Percentiles rank a stretch among this genome's conserved stretches.
Evolutionary conservation across 1,139 yeast species (phyloP).

Genomic region (Taiozyma sp.): DNA sequence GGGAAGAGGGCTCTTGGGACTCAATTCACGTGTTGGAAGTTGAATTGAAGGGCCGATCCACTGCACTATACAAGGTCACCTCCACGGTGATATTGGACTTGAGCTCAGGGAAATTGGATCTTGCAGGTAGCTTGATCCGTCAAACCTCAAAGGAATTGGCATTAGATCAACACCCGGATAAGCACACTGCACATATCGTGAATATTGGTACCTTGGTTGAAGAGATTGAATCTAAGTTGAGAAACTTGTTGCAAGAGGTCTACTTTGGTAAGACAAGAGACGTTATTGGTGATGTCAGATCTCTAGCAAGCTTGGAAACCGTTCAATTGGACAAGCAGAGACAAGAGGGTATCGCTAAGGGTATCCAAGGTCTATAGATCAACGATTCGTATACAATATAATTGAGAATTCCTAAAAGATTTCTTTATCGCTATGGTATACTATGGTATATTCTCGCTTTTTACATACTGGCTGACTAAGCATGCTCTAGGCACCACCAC

Average conservation of each 20-base stretch:
- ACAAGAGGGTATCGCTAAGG: slow-evolving; percentile 49
- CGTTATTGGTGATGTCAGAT: slow-evolving; percentile 69
- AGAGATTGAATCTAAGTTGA: slow-evolving; percentile 81
- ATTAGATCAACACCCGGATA: slow-evolving; percentile 26
- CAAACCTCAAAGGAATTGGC: slow-evolving; percentile 54
- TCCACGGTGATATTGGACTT: slow-evolving; percentile 85
- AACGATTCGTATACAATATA: background rate
- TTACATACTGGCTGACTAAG: background rate
- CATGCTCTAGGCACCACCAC: background rate
- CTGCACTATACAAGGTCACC: slow-evolving; percentile 70
- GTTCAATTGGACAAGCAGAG: slow-evolving; percentile 28
- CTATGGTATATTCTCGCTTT: background rate
- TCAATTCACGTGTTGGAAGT: slow-evolving; percentile 91
- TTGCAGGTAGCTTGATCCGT: slow-evolving; percentile 84
- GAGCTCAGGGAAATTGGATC: slow-evolving; percentile 37
- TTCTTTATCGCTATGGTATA: no score
- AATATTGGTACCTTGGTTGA: slow-evolving; percentile 85
- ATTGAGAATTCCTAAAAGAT: background rate
- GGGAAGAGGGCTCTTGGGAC: slow-evolving; percentile 70
- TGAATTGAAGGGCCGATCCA: slow-evolving; percentile 38
- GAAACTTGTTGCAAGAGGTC: slow-evolving; percentile 87
- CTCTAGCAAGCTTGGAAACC: slow-evolving; percentile 39
- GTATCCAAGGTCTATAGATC: slow-evolving; percentile 23
- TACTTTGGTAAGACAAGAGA: slow-evolving; percentile 95
- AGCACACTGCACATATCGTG: slow-evolving; percentile 50